Conservation (phyloP, 2,329 filamentous ascomycete species). For the Cytospora mali region DNA sequence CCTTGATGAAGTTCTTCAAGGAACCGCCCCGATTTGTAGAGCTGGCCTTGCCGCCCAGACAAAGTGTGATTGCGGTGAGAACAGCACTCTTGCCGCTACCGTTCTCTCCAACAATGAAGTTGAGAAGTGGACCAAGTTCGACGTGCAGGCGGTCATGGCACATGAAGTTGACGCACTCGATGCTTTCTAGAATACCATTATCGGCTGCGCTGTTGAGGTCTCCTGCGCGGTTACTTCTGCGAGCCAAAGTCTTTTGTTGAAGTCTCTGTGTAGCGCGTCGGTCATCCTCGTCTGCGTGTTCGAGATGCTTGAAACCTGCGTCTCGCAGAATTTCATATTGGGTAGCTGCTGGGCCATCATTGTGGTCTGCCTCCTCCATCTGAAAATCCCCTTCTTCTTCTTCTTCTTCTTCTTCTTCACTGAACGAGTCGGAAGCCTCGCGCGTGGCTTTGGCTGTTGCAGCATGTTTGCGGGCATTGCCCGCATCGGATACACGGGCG, state of each 20-base stretch:
- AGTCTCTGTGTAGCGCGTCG: conserved; percentile 66
- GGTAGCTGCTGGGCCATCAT: conserved; percentile 49
- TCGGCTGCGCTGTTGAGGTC: conserved; percentile 73
- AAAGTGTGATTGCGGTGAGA: conserved; percentile 88
- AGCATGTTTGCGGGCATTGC: conserved; percentile 36
- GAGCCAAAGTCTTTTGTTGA: conserved; percentile 29
- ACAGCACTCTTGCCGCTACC: conserved; percentile 97
- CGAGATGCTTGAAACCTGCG: conserved; percentile 59
- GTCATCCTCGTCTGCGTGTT: conserved; percentile 61
- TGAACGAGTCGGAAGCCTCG: conserved; percentile 15
- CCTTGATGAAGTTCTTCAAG: conserved; percentile 86
- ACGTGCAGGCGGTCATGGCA: conserved; percentile 84
- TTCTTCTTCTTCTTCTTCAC: conserved; percentile 34
- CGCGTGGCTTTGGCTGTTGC: conserved; percentile 33
- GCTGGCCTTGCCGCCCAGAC: conserved; percentile 91
- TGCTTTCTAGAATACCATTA: conserved; percentile 83
- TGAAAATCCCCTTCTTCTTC: conserved; percentile 33
- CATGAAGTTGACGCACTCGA: conserved; percentile 94
- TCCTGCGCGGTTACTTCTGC: conserved; percentile 44
- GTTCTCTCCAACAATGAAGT: conserved; percentile 97
- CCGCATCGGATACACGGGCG: conserved; percentile 39
- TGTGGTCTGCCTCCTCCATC: conserved; percentile 30
- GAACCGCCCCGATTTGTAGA: conserved; percentile 90
- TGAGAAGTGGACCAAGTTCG: conserved; percentile 88
- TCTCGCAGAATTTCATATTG: conserved; percentile 67